Conservation (phyloP, 768 basidiomycete genomes). For the Termitomyces sp. region DNA sequence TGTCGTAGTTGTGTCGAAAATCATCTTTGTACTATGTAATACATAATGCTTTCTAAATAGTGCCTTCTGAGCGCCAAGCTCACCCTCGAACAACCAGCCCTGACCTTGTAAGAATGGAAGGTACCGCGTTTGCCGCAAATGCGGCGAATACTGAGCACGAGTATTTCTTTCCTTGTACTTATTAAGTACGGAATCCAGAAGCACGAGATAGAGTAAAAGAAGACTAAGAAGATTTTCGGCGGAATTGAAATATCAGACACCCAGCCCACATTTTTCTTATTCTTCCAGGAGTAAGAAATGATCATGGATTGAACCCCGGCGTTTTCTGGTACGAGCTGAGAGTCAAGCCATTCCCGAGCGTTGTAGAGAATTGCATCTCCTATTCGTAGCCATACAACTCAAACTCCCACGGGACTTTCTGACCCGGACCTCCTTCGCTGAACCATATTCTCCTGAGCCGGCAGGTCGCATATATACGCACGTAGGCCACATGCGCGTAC, state of each 20-base stretch:
- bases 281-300: too few relatives aligned
- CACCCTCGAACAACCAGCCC: neutral
- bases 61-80: neutral
- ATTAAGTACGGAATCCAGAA: too few relatives aligned
- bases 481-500: conserved; percentile 63
- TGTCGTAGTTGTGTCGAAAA: too few relatives aligned
- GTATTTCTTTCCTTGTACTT: too few relatives aligned
- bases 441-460: conserved; percentile 76
- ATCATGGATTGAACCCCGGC: too few relatives aligned
- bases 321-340: too few relatives aligned
- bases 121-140: neutral
- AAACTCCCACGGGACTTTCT: conserved; percentile 71
- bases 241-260: neutral
- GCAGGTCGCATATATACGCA: conserved; percentile 76
- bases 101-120: neutral
- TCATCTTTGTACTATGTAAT: too few relatives aligned
- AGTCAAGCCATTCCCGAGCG: too few relatives aligned
- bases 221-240: neutral
- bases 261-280: too few relatives aligned
- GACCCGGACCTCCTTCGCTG: conserved; percentile 45
- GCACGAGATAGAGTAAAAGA: neutral
- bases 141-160: neutral
- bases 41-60: neutral
- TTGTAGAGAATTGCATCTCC: too few relatives aligned
- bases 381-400: conserved; percentile 43